Evolutionary conservation across 2,329 filamentous ascomycete species (phyloP).

Genomic region (Ceratocystis cacaofunesta): DNA sequence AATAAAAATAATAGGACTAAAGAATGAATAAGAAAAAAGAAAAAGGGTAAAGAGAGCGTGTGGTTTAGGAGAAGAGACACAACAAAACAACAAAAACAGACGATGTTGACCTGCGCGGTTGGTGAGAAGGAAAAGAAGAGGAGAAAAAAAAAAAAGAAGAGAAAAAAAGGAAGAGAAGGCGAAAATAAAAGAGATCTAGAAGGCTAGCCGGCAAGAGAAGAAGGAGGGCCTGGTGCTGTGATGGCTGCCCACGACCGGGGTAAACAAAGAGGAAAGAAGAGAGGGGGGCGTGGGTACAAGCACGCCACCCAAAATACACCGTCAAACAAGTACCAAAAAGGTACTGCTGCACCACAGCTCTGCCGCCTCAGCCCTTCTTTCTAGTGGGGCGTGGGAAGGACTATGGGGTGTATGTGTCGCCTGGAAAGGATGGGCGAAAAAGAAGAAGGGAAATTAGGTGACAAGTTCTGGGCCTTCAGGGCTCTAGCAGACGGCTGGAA

Average conservation of each 20-base stretch:
- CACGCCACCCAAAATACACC: neutral
- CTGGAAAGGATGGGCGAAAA: neutral
- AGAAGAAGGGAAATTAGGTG: conserved; percentile 14
- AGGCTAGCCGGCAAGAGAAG: neutral
- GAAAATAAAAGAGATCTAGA: neutral
- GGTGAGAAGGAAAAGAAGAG: conserved; percentile 6
- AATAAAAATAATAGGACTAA: conserved; percentile 4
- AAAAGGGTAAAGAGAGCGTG: neutral
- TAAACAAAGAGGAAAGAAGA: neutral
- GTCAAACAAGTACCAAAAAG: neutral
- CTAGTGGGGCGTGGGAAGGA: neutral
- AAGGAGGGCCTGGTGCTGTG: conserved; percentile 2
- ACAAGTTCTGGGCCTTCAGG: conserved; percentile 14
- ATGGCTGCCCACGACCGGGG: neutral
- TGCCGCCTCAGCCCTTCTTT: neutral
- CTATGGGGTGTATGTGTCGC: neutral
- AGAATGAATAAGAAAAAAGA: conserved; percentile 2
- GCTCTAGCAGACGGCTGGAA: neutral
- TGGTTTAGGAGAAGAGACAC: neutral
- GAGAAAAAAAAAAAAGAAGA: neutral
- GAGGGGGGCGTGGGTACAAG: neutral
- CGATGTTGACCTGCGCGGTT: conserved; percentile 11
- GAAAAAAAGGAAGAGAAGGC: conserved; percentile 2
- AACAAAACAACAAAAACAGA: conserved; percentile 4
- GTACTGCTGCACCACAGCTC: neutral